A percentile compares a stretch with the other conserved stretches of the same genome.
Conservation (phyloP, 345 rosid species). For the Euclidium syriacum region DNA sequence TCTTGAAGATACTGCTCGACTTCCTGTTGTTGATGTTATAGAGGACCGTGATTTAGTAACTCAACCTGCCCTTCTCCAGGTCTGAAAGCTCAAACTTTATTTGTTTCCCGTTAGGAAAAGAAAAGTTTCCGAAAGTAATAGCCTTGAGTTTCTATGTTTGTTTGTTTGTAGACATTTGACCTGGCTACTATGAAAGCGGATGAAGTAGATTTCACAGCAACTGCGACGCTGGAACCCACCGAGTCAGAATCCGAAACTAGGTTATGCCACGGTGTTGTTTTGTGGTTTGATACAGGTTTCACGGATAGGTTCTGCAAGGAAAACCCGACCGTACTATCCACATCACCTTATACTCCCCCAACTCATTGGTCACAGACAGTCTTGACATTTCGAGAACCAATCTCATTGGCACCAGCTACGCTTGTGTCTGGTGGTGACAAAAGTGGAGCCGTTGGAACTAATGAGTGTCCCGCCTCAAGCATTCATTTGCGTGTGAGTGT, state of each 20-base stretch:
- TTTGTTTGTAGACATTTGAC: slow-evolving; percentile 60
- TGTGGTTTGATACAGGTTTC: slow-evolving; percentile 95
- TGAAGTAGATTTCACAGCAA: slow-evolving; percentile 91
- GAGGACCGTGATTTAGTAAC: slow-evolving; percentile 65
- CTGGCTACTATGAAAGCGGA: slow-evolving; percentile 74
- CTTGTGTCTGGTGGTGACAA: slow-evolving; percentile 26
- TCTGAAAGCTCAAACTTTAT: slow-evolving; percentile 10
- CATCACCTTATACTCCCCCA: slow-evolving; percentile 74
- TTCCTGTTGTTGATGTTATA: slow-evolving; percentile 72
- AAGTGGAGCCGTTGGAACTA: slow-evolving; percentile 44
- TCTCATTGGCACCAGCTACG: slow-evolving; percentile 52
- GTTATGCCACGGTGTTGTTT: slow-evolving; percentile 65
- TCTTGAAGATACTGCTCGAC: slow-evolving; percentile 54
- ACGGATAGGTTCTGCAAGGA: slow-evolving; percentile 87
- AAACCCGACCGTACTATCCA: slow-evolving; percentile 61
- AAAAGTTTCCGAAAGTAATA: background rate
- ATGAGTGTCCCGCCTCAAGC: slow-evolving; percentile 54
- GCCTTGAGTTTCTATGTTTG: background rate
- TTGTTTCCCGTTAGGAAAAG: background rate
- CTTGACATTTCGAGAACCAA: slow-evolving; percentile 74
- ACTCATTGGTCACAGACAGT: slow-evolving; percentile 96
- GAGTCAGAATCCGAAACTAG: slow-evolving; percentile 24
- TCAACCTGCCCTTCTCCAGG: slow-evolving; percentile 52
- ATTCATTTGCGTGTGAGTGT: slow-evolving; percentile 72
- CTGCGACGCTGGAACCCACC: slow-evolving; percentile 22